Evolutionary conservation across 129 eudicot genomes (phyloP), one percentile per base, ranked within the genome.

Genomic region (Silybum marianum): DNA sequence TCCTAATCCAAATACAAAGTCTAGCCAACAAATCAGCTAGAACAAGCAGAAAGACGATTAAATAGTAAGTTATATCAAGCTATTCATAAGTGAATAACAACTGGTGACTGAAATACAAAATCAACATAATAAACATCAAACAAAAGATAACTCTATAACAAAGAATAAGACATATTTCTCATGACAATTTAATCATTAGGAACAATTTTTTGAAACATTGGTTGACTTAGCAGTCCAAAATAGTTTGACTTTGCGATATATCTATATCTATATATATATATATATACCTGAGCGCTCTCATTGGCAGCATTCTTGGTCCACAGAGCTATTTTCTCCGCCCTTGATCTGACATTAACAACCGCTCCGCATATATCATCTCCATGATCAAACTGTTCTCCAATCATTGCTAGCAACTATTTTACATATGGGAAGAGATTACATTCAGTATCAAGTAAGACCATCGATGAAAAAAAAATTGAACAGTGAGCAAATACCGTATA

Each of bases 251-350:
- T 42, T 46, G 11, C 62, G 38, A 67, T 65, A 75, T 44, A 44
- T 44, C 2, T 44, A 9, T 38, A 38, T 40, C 9, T 40, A 40
- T 36, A 36, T 40, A 40, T 40, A 39, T 39, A 40, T 40, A 40
- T 58, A 81, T 40, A 51, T 79, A 95, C 99, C 99, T 95, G 99
- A 87, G 98, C 93, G 69, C 85, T 76, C 88, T 95, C 98, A 84
- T 90, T 91, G n/a, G 99, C 93, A 87, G 99, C 99, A 87, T 92
- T 90, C 88, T 87, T 95, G 82, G 99, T 95, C 99, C 99, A 95
- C 11, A 95, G 0, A 34, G 98, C 66, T 69, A 95, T 86, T 82
- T 92, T 92, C 0, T 94, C 98, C 58, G 76, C 88, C 87, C 76
- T 90, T 62, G 38, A 7, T 73, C 99, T 84, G 24, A 95, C 93